phyloP scores from a whole-genome alignment of 129 eudicot species.

The Flaveria robusta region DNA sequence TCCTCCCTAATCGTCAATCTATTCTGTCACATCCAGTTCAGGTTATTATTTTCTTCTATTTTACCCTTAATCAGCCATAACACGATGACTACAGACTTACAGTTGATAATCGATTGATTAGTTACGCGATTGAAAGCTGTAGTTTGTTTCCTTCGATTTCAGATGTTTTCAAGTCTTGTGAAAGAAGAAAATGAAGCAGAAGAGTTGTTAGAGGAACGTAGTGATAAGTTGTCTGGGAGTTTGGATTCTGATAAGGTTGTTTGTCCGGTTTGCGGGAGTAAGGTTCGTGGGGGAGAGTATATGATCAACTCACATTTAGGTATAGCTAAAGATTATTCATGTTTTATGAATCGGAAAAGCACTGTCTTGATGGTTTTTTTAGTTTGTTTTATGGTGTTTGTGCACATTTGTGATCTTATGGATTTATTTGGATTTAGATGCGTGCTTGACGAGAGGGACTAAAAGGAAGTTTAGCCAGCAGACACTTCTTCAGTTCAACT shows the following conservation, averaged over 20 bases:
- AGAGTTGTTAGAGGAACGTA: conserved; percentile 10
- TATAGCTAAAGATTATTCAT: conserved; percentile 21
- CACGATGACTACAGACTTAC: neutral
- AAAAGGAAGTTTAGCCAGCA: conserved; percentile 82
- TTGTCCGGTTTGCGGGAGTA: conserved; percentile 76
- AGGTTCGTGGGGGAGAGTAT: conserved; percentile 56
- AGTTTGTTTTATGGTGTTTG: neutral
- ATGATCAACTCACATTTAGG: conserved; percentile 83
- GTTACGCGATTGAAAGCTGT: neutral
- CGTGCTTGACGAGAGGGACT: conserved; percentile 79
- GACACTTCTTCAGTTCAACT: conserved; percentile 81
- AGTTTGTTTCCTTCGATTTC: neutral
- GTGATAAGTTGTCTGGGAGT: conserved; percentile 9
- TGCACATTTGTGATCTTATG: conserved; percentile 14
- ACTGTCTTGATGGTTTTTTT: neutral
- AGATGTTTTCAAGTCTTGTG: conserved; percentile 38
- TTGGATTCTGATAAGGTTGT: conserved; percentile 44
- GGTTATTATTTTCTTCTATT: conserved; percentile 17
- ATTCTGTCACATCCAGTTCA: conserved; percentile 41
- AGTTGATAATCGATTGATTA: neutral
- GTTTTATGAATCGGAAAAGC: conserved; percentile 4
- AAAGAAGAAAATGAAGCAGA: conserved; percentile 41
- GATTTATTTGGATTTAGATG: conserved; percentile 56
- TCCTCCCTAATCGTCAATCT: conserved; percentile 70
- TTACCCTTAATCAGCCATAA: neutral